Conservation (phyloP, 768 basidiomycete genomes). For the Phanerochaete sordida region DNA sequence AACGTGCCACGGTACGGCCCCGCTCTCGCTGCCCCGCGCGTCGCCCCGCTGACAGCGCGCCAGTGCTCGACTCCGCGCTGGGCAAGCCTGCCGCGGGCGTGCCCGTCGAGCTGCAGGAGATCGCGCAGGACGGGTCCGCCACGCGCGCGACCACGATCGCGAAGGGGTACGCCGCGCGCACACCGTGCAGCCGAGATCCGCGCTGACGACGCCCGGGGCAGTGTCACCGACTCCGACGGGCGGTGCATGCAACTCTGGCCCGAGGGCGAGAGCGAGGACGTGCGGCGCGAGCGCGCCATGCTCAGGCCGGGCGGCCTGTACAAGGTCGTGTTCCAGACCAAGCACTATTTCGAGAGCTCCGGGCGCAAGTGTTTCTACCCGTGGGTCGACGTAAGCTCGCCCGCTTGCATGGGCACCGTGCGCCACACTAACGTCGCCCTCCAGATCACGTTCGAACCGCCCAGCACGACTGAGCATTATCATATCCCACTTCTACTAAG, state of each 20-base stretch:
- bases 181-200: not conserved
- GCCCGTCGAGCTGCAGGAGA: conserved; percentile 43
- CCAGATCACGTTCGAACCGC: conserved; percentile 72
- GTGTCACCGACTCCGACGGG: conserved; percentile 77
- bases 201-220: conserved; percentile 26
- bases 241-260: conserved; percentile 78
- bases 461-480: conserved; percentile 75
- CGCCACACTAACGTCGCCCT: not conserved
- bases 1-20: conserved; percentile 76
- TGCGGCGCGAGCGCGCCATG: conserved; percentile 35
- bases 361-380: conserved; percentile 80
- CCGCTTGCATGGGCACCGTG: not conserved
- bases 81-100: conserved; percentile 81
- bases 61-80: conserved; percentile 83
- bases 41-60: conserved; percentile 45
- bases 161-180: conserved; percentile 45
- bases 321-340: conserved; percentile 83
- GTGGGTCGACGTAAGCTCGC: conserved; percentile 70
- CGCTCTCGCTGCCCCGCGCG: conserved; percentile 11
- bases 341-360: conserved; percentile 70
- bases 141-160: conserved; percentile 33
- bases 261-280: conserved; percentile 42
- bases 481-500: conserved; percentile 92
- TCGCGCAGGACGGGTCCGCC: not conserved
- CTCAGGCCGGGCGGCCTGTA: conserved; percentile 60